Conservation (phyloP, 805 yeast species). For the Barnettozyma wickerhamii region DNA sequence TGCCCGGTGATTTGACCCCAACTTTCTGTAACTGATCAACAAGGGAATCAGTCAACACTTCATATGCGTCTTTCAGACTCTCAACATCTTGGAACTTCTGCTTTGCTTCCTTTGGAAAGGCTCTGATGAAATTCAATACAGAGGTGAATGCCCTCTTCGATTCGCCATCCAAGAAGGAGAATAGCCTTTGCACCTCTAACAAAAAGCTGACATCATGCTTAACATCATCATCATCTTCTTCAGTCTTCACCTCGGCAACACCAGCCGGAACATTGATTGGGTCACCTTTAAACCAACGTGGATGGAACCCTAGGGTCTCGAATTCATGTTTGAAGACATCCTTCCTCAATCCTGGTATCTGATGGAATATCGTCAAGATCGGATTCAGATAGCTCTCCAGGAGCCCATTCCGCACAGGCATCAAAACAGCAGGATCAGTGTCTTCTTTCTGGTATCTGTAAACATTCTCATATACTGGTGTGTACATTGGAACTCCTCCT, state of each 20-base stretch:
- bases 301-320: conserved; percentile 31
- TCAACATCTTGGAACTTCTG: conserved; percentile 14
- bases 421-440: conserved; percentile 28
- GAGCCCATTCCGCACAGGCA: conserved; percentile 30
- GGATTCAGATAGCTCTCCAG: conserved; percentile 40
- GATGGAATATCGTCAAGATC: conserved; percentile 35
- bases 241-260: conserved; percentile 10
- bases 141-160: conserved; percentile 38
- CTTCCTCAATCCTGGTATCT: conserved; percentile 31
- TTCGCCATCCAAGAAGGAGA: conserved; percentile 33
- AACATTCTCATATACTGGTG: conserved; percentile 30
- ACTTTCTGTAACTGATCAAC: conserved; percentile 8
- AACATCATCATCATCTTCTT: conserved; percentile 25
- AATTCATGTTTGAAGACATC: conserved; percentile 29
- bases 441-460: conserved; percentile 22
- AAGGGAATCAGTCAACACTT: conserved; percentile 12
- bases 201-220: conserved; percentile 26
- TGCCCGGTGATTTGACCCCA: conserved; percentile 2
- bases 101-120: conserved; percentile 25
- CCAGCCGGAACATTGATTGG: conserved; percentile 8
- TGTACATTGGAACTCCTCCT: too few species aligned
- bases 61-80: conserved; percentile 19
- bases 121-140: conserved; percentile 27
- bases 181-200: conserved; percentile 35
- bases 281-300: conserved; percentile 37